Evolutionary conservation across 2,329 filamentous ascomycete species (phyloP).

Genomic region (Penicillium glabrum): DNA sequence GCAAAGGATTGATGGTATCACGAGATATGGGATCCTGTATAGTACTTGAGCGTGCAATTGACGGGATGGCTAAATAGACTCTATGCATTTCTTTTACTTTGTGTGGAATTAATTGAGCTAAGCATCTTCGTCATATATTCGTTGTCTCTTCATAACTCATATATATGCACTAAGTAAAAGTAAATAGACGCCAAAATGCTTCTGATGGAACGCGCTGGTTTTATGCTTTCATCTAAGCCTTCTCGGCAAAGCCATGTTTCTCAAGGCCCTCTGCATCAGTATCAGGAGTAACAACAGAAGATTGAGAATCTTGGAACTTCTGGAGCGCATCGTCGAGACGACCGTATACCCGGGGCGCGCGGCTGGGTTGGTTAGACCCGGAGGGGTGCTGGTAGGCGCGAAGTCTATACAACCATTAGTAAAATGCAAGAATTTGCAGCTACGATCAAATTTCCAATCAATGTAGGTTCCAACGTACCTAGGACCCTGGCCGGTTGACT

Average conservation of each 20-base stretch:
- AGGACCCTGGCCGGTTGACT: constrained; percentile 74
- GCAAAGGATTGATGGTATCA: constrained; percentile 14
- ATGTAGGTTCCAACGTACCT: constrained; percentile 45
- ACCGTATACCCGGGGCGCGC: constrained; percentile 68
- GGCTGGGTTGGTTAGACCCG: constrained; percentile 61
- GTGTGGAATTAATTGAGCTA: background rate
- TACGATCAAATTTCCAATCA: background rate
- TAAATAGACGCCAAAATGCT: background rate
- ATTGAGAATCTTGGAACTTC: constrained; percentile 50
- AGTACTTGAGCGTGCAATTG: constrained; percentile 19
- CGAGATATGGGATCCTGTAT: constrained; percentile 21
- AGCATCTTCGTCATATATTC: background rate
- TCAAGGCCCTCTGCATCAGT: constrained; percentile 54
- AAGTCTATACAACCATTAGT: constrained; percentile 44
- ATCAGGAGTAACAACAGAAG: constrained; percentile 53
- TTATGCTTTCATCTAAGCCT: constrained; percentile 14
- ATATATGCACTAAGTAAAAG: constrained; percentile 7
- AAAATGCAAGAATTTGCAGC: background rate
- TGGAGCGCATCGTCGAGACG: constrained; percentile 53
- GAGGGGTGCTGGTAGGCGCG: constrained; percentile 81
- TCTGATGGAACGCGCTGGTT: background rate
- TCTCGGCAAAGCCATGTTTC: constrained; percentile 57
- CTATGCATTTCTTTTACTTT: background rate
- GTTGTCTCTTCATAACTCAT: background rate
- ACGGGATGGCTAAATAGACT: constrained; percentile 5